Conservation (phyloP, 441 rosid genomes). For the Pelargonium myrrhifolium region DNA sequence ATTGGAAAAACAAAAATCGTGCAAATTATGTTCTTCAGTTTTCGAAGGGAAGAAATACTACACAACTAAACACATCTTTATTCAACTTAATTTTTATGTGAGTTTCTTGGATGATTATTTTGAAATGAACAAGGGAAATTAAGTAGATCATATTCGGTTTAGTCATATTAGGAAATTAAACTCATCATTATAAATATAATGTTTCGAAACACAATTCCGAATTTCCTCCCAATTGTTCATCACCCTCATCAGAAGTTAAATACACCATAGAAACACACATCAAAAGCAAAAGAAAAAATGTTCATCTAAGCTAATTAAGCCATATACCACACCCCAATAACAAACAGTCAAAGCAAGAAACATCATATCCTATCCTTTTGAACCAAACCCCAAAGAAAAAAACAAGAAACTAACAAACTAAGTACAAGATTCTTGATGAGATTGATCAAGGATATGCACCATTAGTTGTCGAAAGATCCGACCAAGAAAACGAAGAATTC, state of each 20-base stretch:
- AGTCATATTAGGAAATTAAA: too few relatives aligned
- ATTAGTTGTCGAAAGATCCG: constrained; percentile 53
- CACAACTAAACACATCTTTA: too few relatives aligned
- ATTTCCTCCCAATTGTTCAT: too few relatives aligned
- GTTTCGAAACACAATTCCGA: too few relatives aligned
- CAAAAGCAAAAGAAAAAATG: neutral
- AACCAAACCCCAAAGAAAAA: neutral
- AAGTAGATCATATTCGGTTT: too few relatives aligned
- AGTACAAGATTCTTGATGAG: constrained; percentile 10
- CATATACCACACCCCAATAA: neutral
- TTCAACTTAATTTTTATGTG: too few relatives aligned
- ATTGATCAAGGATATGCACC: constrained; percentile 47
- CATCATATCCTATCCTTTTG: neutral
- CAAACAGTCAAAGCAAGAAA: neutral
- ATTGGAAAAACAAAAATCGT: too few relatives aligned
- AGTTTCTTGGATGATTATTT: too few relatives aligned
- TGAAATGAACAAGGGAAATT: too few relatives aligned
- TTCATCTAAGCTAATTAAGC: neutral
- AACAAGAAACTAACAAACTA: neutral
- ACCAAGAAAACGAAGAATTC: constrained; percentile 56
- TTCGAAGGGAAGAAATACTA: too few relatives aligned
- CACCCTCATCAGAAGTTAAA: neutral
- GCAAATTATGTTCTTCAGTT: too few relatives aligned
- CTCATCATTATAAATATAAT: too few relatives aligned
- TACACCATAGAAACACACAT: constrained; percentile 1